Evolutionary conservation across 1,284 basidiomycete genomes (phyloP), one percentile per base, ranked within the genome.

Genomic region (Rhodofomes roseus): DNA sequence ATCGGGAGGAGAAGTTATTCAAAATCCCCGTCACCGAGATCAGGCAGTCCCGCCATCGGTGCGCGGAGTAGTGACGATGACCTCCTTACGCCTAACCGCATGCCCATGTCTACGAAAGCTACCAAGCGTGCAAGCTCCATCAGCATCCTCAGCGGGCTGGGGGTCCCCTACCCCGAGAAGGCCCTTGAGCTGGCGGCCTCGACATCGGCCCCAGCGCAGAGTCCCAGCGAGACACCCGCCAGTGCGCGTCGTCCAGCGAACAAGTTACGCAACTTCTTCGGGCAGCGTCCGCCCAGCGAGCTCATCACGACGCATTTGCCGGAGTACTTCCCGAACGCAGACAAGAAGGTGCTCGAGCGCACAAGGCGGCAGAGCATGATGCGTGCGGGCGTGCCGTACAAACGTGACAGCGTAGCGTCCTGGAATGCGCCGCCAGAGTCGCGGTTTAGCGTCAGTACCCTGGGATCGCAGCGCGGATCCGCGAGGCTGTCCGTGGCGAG

Each of bases 291-390:
- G 0, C 95, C 97, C 0, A 94, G 90, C 71, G 96, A 99, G 73
- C 85, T 99, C 65, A 99, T 99, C 76, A 94, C 95, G 34, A 96
- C 84, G n/a, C 95, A 99, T 71, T 75, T 99, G 46, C 88, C 92
- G 22, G 96, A 98, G 61, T 99, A 93, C 79, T 99, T 99, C 85
- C 97, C 96, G 1, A 84, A 85, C 61, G 90, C 94, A 1, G 93
- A 97, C 76, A 94, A 92, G 76, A 94, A 90, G 72, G 90, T 92
- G 46, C 78, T 97, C 56, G 85, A 92, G 68, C 89, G 93, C 59
- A 93, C 93, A 1, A 84, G 87, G 23, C 79, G 95, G 46, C 86
- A 96, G 71, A 95, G 92, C 70, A 92, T 96, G 84, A 84, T 93
- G 79, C 77, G 74, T 27, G 67, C 67, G 50, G 72, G 68, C 40